Evolutionary conservation across 305 asterid species (phyloP).

Genomic region (Salvia sclarea): DNA sequence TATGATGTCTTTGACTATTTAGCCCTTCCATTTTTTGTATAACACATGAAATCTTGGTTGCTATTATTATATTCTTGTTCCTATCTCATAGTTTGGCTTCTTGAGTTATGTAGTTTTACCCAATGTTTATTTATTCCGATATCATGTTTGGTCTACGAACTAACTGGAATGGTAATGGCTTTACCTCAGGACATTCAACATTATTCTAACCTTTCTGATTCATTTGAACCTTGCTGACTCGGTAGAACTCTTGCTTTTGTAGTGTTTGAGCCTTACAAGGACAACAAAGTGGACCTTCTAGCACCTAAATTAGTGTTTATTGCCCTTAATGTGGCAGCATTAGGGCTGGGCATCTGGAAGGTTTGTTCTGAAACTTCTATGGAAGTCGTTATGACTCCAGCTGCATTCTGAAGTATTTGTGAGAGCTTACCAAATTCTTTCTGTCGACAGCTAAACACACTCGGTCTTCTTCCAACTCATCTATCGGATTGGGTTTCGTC

Average conservation of each 20-base stretch:
- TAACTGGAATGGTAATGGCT: neutral
- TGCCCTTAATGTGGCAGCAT: conserved; percentile 82
- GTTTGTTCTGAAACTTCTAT: conserved; percentile 43
- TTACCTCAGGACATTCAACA: neutral
- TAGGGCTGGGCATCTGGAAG: conserved; percentile 96
- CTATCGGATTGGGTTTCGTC: conserved; percentile 98
- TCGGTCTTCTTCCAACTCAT: conserved; percentile 98
- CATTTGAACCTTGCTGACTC: conserved; percentile 20
- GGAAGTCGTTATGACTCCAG: conserved; percentile 5
- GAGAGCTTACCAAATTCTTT: conserved; percentile 12
- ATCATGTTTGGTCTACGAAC: neutral
- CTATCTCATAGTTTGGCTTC: conserved; percentile 10
- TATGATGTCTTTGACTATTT: too few relatives aligned
- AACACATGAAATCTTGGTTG: neutral
- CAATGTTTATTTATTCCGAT: neutral
- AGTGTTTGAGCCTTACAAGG: conserved; percentile 97
- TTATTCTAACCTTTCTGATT: neutral
- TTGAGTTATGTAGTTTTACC: neutral
- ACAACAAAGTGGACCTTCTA: conserved; percentile 77
- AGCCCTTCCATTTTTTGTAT: too few relatives aligned
- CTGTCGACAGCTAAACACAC: conserved; percentile 71
- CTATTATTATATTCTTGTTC: neutral
- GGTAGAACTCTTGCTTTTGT: conserved; percentile 30
- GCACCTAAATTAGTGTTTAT: conserved; percentile 72
- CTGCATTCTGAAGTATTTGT: conserved; percentile 1